Percentiles rank a stretch among this genome's conserved stretches.
These are phyloP conservation scores for Colletotrichum musicola DNA, from an alignment of 2,329 filamentous ascomycete species.

Conservation along the genomic window DNA sequence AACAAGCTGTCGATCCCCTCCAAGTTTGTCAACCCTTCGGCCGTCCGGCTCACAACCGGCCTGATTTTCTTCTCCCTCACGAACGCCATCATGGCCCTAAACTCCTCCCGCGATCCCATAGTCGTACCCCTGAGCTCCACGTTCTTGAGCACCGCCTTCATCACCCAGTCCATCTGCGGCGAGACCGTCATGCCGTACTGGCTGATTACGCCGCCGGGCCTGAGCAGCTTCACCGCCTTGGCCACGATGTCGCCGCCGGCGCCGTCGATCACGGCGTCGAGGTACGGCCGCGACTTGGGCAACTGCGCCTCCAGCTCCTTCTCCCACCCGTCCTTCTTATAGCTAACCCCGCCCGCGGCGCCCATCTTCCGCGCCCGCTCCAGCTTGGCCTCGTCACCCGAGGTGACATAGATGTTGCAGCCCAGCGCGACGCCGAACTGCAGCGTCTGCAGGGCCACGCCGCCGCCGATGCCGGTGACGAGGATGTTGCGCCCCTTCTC, in stretches of 20 bases:
- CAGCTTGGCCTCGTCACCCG: slow-evolving; percentile 81
- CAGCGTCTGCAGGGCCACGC: slow-evolving; percentile 86
- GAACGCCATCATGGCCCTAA: slow-evolving; percentile 90
- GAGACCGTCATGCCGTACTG: slow-evolving; percentile 91
- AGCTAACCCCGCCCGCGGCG: slow-evolving; percentile 84
- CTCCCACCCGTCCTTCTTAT: slow-evolving; percentile 85
- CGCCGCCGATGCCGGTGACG: slow-evolving; percentile 92
- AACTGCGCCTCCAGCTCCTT: slow-evolving; percentile 76
- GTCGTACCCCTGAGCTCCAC: slow-evolving; percentile 88
- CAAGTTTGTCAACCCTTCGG: slow-evolving; percentile 80
- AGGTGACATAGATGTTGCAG: slow-evolving; percentile 85
- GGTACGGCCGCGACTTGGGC: slow-evolving; percentile 72
- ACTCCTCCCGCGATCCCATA: slow-evolving; percentile 92
- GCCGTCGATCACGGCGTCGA: slow-evolving; percentile 91
- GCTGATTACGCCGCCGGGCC: slow-evolving; percentile 85
- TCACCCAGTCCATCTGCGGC: slow-evolving; percentile 88
- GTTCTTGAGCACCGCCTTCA: slow-evolving; percentile 87
- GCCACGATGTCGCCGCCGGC: slow-evolving; percentile 88
- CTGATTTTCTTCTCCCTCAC: slow-evolving; percentile 78
- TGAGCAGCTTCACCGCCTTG: slow-evolving; percentile 76
- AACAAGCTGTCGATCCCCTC: slow-evolving; percentile 86
- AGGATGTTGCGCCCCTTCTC: slow-evolving; percentile 79
- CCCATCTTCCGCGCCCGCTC: slow-evolving; percentile 78
- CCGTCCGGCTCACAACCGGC: slow-evolving; percentile 81
- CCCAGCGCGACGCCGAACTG: slow-evolving; percentile 83